Base-by-base conservation (phyloP, 108 stramenopile genomes). In the Conticribra weissflogii region DNA sequence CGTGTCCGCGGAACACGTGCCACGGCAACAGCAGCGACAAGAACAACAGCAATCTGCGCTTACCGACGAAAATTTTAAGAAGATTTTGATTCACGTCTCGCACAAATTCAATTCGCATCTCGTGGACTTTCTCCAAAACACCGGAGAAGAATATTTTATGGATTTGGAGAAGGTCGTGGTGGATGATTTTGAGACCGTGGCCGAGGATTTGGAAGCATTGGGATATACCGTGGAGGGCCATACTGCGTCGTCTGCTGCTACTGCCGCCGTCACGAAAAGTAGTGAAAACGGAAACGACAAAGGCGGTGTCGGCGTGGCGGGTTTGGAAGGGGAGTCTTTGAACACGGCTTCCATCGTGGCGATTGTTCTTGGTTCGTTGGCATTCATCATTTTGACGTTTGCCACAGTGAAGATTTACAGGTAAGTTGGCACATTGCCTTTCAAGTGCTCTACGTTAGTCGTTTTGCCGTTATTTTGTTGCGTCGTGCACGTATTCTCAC, bases 21-120 rank as follows among this genome's bases (percentile, higher is more conserved):
- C 3, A 22, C 17, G 16, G 14, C 5, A 9, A 61, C 1, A 25
- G 18, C 23, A 61, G 16, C 17, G 24, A 54, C 53, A 8, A 46
- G 59, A 61, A 28, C 59, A 44, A n/a, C n/a, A 29, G 25, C 46
- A 71, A 53, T 34, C 44, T 19, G 33, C 30, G 3, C 41, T 74
- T 12, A 30, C 72, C 7, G 30, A 55, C 32, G 50, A 54, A 21
- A 60, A 60, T 5, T 79, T 74, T 19, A 46, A 45, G 14, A 63
- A 79, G n/a, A 79, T 79, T n/a, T 24, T 79, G 12, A 19, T 61
- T 3, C 78, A 74, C 60, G 57, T 79, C 14, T 79, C 65, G 14
- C 24, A 48, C 54, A 79, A 79, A 46, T 79, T 79, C 41, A 56
- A 68, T 24, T 44, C 55, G 32, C 72, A 79, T 52, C 55, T 79